phyloP scores from a whole-genome alignment of 1,139 yeast genomes.

The Kodamaea ohmeri region DNA sequence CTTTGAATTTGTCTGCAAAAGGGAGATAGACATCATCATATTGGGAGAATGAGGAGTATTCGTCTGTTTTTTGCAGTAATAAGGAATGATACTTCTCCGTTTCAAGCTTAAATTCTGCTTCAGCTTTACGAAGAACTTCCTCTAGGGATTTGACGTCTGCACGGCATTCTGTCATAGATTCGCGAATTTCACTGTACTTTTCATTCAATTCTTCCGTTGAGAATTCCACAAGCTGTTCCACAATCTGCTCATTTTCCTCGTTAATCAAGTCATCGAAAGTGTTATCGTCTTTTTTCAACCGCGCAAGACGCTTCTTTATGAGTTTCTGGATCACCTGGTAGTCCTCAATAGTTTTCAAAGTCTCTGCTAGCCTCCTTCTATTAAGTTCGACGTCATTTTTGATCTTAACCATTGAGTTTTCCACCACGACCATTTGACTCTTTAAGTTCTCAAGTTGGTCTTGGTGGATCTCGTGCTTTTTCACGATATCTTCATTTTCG shows the following conservation, averaged over 20 bases:
- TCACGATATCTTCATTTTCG: conserved; percentile 26
- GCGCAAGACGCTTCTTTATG: conserved; percentile 13
- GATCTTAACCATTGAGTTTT: conserved; percentile 14
- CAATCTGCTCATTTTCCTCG: conserved; percentile 17
- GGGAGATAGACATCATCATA: conserved; percentile 25
- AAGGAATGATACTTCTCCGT: conserved; percentile 18
- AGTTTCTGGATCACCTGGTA: conserved; percentile 15
- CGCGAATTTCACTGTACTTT: conserved; percentile 14
- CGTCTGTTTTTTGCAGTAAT: conserved; percentile 14
- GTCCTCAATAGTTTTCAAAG: conserved; percentile 13
- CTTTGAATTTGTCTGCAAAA: conserved; percentile 43
- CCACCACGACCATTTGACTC: conserved; percentile 16
- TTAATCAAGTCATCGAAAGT: conserved; percentile 14
- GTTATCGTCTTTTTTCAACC: conserved; percentile 14
- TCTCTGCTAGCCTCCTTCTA: conserved; percentile 14
- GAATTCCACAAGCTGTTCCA: conserved; percentile 16
- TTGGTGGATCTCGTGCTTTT: conserved; percentile 13
- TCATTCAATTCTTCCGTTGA: conserved; percentile 14
- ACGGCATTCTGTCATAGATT: conserved; percentile 13
- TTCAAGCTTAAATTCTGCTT: conserved; percentile 19
- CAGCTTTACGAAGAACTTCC: conserved; percentile 22
- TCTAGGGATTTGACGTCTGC: conserved; percentile 18
- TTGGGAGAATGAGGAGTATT: conserved; percentile 16
- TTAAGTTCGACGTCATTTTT: conserved; percentile 17
- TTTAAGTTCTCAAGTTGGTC: conserved; percentile 15